phyloP scores from a whole-genome alignment of 2,329 filamentous ascomycete genomes.

The Septoria petroselini region DNA sequence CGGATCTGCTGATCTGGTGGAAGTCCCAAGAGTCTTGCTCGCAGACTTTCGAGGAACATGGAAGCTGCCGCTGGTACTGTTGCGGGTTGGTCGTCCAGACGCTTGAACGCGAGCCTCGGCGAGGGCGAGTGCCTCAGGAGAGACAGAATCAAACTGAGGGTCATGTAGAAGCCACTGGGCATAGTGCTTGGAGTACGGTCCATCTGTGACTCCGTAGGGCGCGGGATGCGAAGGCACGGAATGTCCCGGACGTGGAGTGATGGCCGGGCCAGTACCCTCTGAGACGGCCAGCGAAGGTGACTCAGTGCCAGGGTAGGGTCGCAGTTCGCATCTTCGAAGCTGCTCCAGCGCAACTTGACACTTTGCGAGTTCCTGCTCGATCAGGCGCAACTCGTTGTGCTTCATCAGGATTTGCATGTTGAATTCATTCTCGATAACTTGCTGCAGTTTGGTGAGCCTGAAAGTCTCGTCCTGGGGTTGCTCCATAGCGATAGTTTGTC shows the following conservation, averaged over 20 bases:
- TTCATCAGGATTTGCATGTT: slow-evolving; percentile 89
- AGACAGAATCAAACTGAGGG: slow-evolving; percentile 68
- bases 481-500: slow-evolving; percentile 17
- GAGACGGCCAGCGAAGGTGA: slow-evolving; percentile 67
- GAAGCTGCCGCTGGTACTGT: slow-evolving; percentile 55
- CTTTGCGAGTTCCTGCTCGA: slow-evolving; percentile 94
- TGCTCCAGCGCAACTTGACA: slow-evolving; percentile 93
- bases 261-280: slow-evolving; percentile 68
- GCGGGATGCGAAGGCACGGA: slow-evolving; percentile 72
- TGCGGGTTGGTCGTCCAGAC: slow-evolving; percentile 77
- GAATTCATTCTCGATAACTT: slow-evolving; percentile 80
- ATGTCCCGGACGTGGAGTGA: slow-evolving; percentile 61
- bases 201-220: slow-evolving; percentile 85
- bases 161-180: slow-evolving; percentile 93
- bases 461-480: slow-evolving; percentile 9
- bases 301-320: slow-evolving; percentile 76
- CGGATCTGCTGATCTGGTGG: slow-evolving; percentile 58
- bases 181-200: slow-evolving; percentile 91
- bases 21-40: slow-evolving; percentile 56
- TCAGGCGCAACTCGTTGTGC: slow-evolving; percentile 88
- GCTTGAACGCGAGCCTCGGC: slow-evolving; percentile 24
- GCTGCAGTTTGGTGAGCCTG: slow-evolving; percentile 55
- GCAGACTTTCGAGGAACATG: slow-evolving; percentile 47
- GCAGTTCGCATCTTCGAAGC: slow-evolving; percentile 83
- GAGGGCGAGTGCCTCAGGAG: slow-evolving; percentile 29